These are phyloP conservation scores for Tuctoria greenei DNA, from an alignment of 176 grass and related monocot genomes.

Conservation along the genomic window DNA sequence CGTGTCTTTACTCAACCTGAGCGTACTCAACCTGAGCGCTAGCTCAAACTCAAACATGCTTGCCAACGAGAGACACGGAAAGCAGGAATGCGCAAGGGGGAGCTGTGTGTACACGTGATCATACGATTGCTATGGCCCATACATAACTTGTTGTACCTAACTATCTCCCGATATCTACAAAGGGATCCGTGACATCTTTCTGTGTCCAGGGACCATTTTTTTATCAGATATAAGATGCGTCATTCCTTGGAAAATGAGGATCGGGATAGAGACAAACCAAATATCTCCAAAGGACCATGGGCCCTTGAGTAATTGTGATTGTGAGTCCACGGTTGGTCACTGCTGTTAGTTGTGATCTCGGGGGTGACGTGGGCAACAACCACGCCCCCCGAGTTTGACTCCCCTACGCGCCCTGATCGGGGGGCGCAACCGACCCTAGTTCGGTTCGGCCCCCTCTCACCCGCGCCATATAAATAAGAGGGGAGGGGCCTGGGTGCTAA, in stretches of 20 bases:
- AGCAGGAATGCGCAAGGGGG: constrained; percentile 16
- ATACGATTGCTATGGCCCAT: constrained; percentile 41
- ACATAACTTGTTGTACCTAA: background rate
- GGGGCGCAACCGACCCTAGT: too few species aligned
- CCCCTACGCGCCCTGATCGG: too few species aligned
- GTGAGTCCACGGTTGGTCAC: constrained; percentile 42
- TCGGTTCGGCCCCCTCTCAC: too few species aligned
- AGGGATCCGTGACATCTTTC: constrained; percentile 28
- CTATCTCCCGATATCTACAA: constrained; percentile 39
- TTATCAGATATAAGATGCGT: background rate
- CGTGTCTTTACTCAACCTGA: constrained; percentile 31
- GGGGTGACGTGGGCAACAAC: too few species aligned
- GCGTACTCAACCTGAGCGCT: too few species aligned
- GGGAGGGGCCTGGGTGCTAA: too few species aligned
- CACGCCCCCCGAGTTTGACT: too few species aligned
- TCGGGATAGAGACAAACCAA: constrained; percentile 35
- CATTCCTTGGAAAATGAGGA: constrained; percentile 14
- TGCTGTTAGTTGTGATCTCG: too few species aligned
- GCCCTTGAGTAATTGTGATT: constrained; percentile 40
- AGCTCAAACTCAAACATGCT: constrained; percentile 37
- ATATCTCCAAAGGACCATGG: constrained; percentile 30
- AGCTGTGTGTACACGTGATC: constrained; percentile 20
- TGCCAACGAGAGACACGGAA: constrained; percentile 40
- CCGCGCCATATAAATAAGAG: too few species aligned
- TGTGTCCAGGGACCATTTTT: constrained; percentile 7